Base-by-base conservation (phyloP, 106 monocot species). In the Dactylorhiza incarnata region DNA sequence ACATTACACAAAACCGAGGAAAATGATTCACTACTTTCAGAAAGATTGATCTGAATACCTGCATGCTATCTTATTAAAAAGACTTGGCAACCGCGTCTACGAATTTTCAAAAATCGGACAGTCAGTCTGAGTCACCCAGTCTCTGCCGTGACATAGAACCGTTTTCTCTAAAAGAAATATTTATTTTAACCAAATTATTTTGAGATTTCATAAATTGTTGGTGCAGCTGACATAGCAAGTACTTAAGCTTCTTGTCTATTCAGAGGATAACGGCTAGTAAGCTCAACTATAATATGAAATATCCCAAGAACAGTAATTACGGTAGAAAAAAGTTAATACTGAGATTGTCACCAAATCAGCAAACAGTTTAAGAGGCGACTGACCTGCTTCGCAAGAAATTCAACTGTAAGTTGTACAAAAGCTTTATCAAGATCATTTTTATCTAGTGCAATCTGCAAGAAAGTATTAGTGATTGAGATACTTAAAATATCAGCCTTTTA, bases 361-460 rank as follows among this genome's bases (percentile, higher is more conserved):
- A 19, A 29, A 71, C 19, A 71, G 71, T 71, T 10, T 7, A 72
- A 72, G 71, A 72, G 20, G 22, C 4, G 23, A 63, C 61, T 73
- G 22, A 91, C 99, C 99, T 94, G 99, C 73, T 94, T 99, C 7
- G 87, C 29, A 24, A 86, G 44, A 73, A 99, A 89, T 73, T 99
- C 94, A 76, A 99, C 61, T 50, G 99, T 99, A 70, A 94, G 81
- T 56, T 99, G 99, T 49, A 99, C 71, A 78, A 92, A 99, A 74
- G 91, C 80, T 86, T 94, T 99, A 51, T 91, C 89, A 44, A 94
- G 83, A 77, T 99, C 78, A 83, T 99, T 83, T 79, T 99, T 99
- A 76, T 99, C 99, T 46, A 94, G 50, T 11, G 89, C 99, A 87
- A 99, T 99, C 99, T 99, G 86, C 71, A 85, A 84, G 48, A 22